Base-by-base conservation (phyloP, 2,329 filamentous ascomycete genomes). In the Colletotrichum plurivorum region DNA sequence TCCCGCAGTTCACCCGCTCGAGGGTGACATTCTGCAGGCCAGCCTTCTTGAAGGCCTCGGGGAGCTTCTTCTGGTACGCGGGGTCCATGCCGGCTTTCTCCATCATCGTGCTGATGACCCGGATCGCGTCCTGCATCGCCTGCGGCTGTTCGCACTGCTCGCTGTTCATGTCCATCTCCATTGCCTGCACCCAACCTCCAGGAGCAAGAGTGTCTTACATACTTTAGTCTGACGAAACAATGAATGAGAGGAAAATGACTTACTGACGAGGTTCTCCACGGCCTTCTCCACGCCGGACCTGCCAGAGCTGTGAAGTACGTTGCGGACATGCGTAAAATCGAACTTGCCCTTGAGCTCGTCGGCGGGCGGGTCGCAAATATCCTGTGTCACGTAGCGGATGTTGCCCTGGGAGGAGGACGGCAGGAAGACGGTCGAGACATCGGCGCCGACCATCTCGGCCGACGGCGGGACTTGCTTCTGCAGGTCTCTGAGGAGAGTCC, bases 121-220 rank as follows among this genome's bases (percentile, higher is more conserved):
- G 31, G 7, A 71, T 22, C 51, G 58, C 48, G 43, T 63, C 69
- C 16, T 57, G 45, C 6, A 64, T 13, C 1, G 67, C 43, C 12
- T 63, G 55, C 8, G 49, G 51, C 13, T 67, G 53, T 3, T 25
- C 16, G 12, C 16, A 27, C 22, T 45, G 43, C 16, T 43, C 52
- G 2, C 22, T 18, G 13, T 25, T 55, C 1, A 59, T 20, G 13
- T 62, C 49, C 18, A 67, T 27, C n/a, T 67, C 62, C 52, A 63
- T 57, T 3, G 65, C 43, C 48, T 72, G 71, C 20, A 71, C 43
- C 70, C 71, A 72, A 13, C 70, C 71, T 0, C 63, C 56, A n/a
- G 67, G 67, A 5, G 55, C 67, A 22, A 72, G 31, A 2, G 71
- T 63, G 4, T 60, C 71, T 66, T 10, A 48, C 15, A 22, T 4